Percentiles rank a stretch among this genome's conserved stretches.
Conservation (phyloP, 805 yeast genomes). For the Saturnispora bothae region DNA sequence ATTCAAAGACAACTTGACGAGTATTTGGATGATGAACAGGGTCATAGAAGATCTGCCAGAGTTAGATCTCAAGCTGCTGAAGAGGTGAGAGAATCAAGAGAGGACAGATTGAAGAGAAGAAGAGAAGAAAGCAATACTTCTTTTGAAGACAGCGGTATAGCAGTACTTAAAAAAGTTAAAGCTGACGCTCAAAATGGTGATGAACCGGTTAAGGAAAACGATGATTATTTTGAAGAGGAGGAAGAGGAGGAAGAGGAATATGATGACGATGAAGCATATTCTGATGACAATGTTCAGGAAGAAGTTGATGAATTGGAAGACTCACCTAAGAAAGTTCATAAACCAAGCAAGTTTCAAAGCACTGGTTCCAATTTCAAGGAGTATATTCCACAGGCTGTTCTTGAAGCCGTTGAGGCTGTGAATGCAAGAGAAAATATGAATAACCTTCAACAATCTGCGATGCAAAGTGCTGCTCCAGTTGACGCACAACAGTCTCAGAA, state of each 20-base stretch:
- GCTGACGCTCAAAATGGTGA: neutral
- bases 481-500: neutral
- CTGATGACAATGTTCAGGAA: conserved; percentile 1
- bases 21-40: conserved; percentile 2
- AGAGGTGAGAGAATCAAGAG: conserved; percentile 25
- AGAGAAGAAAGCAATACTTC: conserved; percentile 1
- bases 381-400: neutral
- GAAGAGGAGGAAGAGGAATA: conserved; percentile 6
- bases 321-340: neutral
- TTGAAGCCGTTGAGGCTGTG: neutral
- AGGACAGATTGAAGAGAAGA: conserved; percentile 21
- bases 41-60: conserved; percentile 30
- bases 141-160: neutral
- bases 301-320: neutral
- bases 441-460: neutral
- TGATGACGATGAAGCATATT: conserved; percentile 5
- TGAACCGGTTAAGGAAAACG: conserved; percentile 2
- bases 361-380: neutral
- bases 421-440: neutral
- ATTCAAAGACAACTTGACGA: conserved; percentile 26
- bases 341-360: too few relatives aligned
- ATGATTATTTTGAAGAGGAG: conserved; percentile 4
- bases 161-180: neutral
- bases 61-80: conserved; percentile 29
- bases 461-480: neutral